These are phyloP conservation scores for Blattamonas nauphoetae DNA, from an alignment of 78 protist genomes.

Conservation along the genomic window DNA sequence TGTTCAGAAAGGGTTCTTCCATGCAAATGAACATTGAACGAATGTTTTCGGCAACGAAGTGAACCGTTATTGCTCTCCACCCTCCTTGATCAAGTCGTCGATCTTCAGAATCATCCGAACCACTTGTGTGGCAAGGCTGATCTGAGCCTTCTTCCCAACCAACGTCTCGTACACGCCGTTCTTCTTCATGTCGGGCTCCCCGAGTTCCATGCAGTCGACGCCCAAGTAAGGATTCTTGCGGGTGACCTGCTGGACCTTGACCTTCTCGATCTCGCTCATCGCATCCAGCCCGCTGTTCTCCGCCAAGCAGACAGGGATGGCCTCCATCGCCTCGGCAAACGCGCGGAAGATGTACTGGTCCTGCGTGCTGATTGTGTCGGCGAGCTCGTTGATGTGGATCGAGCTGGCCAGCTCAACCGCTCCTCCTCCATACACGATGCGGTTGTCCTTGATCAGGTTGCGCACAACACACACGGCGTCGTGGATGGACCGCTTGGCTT, in stretches of 20 bases:
- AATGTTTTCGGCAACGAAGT: too few relatives aligned
- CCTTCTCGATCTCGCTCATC: constrained; percentile 70
- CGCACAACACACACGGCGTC: constrained; percentile 94
- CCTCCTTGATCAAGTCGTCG: constrained; percentile 77
- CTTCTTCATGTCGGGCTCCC: constrained; percentile 68
- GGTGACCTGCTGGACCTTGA: constrained; percentile 69
- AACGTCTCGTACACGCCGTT: constrained; percentile 92
- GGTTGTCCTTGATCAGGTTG: constrained; percentile 90
- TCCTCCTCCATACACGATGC: constrained; percentile 41
- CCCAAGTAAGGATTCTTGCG: constrained; percentile 77
- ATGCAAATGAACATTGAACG: too few relatives aligned
- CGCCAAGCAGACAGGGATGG: constrained; percentile 94
- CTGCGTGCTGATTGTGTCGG: constrained; percentile 59
- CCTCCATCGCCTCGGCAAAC: constrained; percentile 95
- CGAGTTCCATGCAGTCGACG: constrained; percentile 72
- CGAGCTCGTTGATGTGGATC: constrained; percentile 62
- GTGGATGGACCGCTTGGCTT: constrained; percentile 95
- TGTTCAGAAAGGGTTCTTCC: too few relatives aligned
- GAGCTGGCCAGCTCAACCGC: constrained; percentile 87
- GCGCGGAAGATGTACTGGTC: constrained; percentile 95
- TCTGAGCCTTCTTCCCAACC: constrained; percentile 88
- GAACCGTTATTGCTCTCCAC: background rate
- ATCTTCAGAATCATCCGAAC: constrained; percentile 98
- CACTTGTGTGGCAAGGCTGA: constrained; percentile 89
- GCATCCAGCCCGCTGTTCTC: constrained; percentile 89